These are phyloP conservation scores for Eucalyptus shirleyi DNA, from an alignment of 345 rosid species.

Conservation along the genomic window DNA sequence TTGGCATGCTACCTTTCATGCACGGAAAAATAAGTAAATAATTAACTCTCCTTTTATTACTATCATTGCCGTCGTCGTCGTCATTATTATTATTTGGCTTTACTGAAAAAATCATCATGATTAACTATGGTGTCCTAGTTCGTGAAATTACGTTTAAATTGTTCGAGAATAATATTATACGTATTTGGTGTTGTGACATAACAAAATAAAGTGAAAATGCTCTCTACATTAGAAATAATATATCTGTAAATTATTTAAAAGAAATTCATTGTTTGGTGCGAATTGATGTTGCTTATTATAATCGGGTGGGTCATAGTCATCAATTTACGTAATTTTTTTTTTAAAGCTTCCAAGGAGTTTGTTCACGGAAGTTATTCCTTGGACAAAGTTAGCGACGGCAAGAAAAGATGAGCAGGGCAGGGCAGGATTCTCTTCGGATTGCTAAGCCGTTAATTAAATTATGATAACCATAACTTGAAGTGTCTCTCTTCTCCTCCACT, in stretches of 20 bases:
- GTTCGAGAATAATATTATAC: not conserved
- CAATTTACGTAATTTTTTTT: not conserved
- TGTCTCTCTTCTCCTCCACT: not conserved
- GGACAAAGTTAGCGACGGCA: not conserved
- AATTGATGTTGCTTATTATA: not conserved
- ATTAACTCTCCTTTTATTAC: not conserved
- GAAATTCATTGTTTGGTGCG: not conserved
- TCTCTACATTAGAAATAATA: not conserved
- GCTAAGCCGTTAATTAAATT: not conserved
- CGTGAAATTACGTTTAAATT: not conserved
- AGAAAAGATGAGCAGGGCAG: not conserved
- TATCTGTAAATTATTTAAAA: not conserved
- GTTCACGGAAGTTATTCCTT: not conserved
- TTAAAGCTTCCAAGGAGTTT: not conserved
- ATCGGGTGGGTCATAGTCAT: not conserved
- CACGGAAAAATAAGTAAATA: not conserved
- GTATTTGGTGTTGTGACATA: not conserved
- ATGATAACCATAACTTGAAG: not conserved
- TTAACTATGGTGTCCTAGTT: not conserved
- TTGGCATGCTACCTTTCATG: not conserved
- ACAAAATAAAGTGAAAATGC: not conserved
- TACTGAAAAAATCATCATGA: not conserved
- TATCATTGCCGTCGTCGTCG: fast-evolving
- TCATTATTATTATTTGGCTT: not conserved
- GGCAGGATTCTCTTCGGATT: not conserved